Evolutionary conservation across 2,329 filamentous ascomycete genomes (phyloP), one percentile per base, ranked within the genome.

Genomic region (Neurospora sp.): DNA sequence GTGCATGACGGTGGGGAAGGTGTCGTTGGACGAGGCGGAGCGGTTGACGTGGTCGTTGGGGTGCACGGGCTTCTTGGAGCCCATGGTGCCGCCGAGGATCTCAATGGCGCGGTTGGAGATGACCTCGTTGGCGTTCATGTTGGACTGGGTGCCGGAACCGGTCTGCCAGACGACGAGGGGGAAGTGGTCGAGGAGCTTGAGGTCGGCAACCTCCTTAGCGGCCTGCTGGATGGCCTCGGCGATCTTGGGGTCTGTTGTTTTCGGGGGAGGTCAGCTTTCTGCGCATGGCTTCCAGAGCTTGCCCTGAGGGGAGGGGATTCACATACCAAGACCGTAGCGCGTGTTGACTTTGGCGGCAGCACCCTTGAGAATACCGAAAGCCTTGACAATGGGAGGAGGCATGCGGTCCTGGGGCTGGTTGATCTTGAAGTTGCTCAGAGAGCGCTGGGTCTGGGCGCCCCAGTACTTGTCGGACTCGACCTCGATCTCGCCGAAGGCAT

Each of bases 61-160:
- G 84, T 99, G 96, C 74, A 99, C 96, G 38, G 96, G 96, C 86
- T 96, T 97, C 90, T 98, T 98, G 88, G 86, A 90, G 76, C 96
- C 96, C 92, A 93, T 97, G 75, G 87, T 87, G 77, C 96, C 96
- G 76, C 96, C 96, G 69, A 98, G 87, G 74, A 98, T 97, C 86
- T 98, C 95, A 82, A 98, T 98, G 74, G 96, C 96, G 75, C 96
- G 93, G 88, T 98, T 99, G 74, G 95, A 97, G 82, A 99, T 98
- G 82, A 99, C 96, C 82, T 99, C 96, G 85, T 99, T 99, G 80
- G 95, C 94, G 85, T 99, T 99, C 96, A 98, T 98, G 89, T 97
- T 98, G 81, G 94, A 97, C 86, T 98, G 96, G 38, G 96, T 98
- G 79, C 96, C 96, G 68, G 96, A 98, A 74, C 96, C 96, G 69